Conservation (phyloP, 768 basidiomycete genomes). For the Wakefieldia striispora region DNA sequence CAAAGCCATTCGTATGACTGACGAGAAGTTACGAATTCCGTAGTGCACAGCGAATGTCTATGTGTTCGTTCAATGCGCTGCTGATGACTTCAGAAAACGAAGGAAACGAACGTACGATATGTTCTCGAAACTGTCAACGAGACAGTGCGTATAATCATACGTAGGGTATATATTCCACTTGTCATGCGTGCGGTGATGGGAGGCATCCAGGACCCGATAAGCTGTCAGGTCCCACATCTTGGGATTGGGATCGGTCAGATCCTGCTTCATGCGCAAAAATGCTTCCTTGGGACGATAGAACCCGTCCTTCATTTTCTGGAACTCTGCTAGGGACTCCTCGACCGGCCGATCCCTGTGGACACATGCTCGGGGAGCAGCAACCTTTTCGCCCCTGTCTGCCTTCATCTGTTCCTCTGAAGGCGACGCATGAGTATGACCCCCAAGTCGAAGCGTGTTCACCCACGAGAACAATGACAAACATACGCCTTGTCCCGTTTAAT, state of each 20-base stretch:
- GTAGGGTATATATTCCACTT: slow-evolving; percentile 98
- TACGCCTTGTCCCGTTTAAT: slow-evolving; percentile 92
- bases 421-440: slow-evolving; percentile 2
- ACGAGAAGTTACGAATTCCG: slow-evolving; percentile 92
- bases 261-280: slow-evolving; percentile 96
- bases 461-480: slow-evolving; percentile 94
- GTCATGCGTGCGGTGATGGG: slow-evolving; percentile 90
- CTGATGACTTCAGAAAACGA: neutral
- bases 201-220: slow-evolving; percentile 86
- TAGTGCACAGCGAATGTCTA: slow-evolving; percentile 96
- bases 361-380: slow-evolving; percentile 79
- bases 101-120: slow-evolving; percentile 73
- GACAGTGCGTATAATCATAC: slow-evolving; percentile 98
- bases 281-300: slow-evolving; percentile 90
- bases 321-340: slow-evolving; percentile 84
- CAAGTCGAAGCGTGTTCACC: slow-evolving; percentile 31
- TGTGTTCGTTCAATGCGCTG: neutral
- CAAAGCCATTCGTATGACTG: slow-evolving; percentile 99
- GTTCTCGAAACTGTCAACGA: slow-evolving; percentile 98
- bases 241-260: slow-evolving; percentile 87
- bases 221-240: slow-evolving; percentile 99
- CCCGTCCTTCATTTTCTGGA: slow-evolving; percentile 90
- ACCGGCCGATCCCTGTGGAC: slow-evolving; percentile 83
- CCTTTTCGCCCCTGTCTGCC: slow-evolving; percentile 80
- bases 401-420: slow-evolving; percentile 87